A percentile compares a stretch with the other conserved stretches of the same genome.
Evolutionary conservation across 805 yeast genomes (phyloP).

Genomic region (Candida loeiensis): DNA sequence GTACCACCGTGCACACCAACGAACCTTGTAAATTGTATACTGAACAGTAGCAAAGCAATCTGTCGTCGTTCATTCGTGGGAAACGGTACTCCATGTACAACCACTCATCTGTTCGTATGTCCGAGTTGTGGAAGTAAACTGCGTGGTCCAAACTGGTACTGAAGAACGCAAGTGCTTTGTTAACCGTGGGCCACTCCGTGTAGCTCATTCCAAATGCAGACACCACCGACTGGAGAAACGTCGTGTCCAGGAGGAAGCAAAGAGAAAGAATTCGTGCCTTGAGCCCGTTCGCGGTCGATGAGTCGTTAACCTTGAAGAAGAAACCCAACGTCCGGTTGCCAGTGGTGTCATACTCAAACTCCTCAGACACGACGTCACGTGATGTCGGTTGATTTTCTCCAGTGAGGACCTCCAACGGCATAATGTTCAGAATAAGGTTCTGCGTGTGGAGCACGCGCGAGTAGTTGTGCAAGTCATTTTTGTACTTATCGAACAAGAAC

Average conservation of each 20-base stretch:
- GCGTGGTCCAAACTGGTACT: conserved; percentile 38
- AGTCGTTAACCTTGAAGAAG: conserved; percentile 29
- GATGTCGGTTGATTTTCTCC: conserved; percentile 3
- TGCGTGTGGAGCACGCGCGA: conserved; percentile 24
- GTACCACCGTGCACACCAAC: conserved; percentile 30
- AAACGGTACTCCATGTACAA: conserved; percentile 34
- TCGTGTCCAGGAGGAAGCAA: conserved; percentile 27
- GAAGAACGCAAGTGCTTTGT: conserved; percentile 21
- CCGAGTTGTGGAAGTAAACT: conserved; percentile 32
- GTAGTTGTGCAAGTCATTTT: conserved; percentile 11
- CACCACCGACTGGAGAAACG: conserved; percentile 26
- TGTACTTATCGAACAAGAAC: conserved; percentile 10
- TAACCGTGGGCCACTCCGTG: conserved; percentile 4
- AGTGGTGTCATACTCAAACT: conserved; percentile 3
- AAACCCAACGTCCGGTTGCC: conserved; percentile 23
- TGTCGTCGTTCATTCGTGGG: conserved; percentile 29
- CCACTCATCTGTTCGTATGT: conserved; percentile 36
- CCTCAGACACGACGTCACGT: not conserved
- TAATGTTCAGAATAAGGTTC: conserved; percentile 24
- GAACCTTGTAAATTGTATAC: conserved; percentile 26
- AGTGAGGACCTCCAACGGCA: conserved; percentile 19
- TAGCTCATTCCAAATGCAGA: conserved; percentile 21
- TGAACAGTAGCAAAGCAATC: conserved; percentile 27
- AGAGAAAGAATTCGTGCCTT: conserved; percentile 19
- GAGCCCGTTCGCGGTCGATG: conserved; percentile 14